A percentile compares a stretch with the other conserved stretches of the same genome.
Evolutionary conservation across 805 yeast species (phyloP).

Genomic region (Komagataella phaffii): DNA sequence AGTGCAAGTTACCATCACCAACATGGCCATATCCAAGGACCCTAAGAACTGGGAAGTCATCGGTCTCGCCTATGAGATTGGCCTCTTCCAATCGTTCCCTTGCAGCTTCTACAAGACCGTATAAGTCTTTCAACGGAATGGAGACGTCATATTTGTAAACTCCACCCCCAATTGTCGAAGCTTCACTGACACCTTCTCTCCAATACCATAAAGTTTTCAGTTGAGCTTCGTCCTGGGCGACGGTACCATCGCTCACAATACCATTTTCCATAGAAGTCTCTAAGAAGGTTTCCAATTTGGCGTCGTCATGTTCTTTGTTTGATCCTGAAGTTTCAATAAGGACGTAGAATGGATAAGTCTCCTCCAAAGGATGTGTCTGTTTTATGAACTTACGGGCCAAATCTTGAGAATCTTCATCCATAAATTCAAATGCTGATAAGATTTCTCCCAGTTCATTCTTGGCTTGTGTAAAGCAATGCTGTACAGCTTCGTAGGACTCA

Average conservation of each 20-base stretch:
- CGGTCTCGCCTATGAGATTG: slow-evolving; percentile 50
- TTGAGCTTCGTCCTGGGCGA: slow-evolving; percentile 92
- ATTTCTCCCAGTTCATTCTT: slow-evolving; percentile 72
- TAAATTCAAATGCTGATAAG: slow-evolving; percentile 85
- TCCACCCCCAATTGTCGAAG: slow-evolving; percentile 76
- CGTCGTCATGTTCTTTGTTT: slow-evolving; percentile 84
- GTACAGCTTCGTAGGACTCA: slow-evolving; percentile 72
- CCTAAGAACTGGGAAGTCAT: slow-evolving; percentile 64
- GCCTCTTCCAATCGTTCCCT: slow-evolving; percentile 41
- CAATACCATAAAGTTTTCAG: slow-evolving; percentile 77
- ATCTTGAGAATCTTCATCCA: slow-evolving; percentile 64
- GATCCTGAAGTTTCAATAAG: slow-evolving; percentile 96
- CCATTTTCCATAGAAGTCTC: slow-evolving; percentile 80
- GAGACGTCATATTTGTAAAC: slow-evolving; percentile 97
- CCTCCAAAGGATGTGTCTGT: slow-evolving; percentile 54
- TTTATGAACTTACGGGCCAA: slow-evolving; percentile 51
- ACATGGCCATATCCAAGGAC: slow-evolving; percentile 97
- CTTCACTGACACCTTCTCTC: slow-evolving; percentile 93
- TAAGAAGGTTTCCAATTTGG: slow-evolving; percentile 72
- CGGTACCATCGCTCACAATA: slow-evolving; percentile 80
- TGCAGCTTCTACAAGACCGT: slow-evolving; percentile 72
- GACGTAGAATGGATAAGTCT: slow-evolving; percentile 68
- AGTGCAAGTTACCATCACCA: slow-evolving; percentile 94
- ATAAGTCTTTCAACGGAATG: slow-evolving; percentile 69
- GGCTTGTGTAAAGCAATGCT: slow-evolving; percentile 66